phyloP scores from a whole-genome alignment of 352 stramenopile species.

The Peronospora tabacina region DNA sequence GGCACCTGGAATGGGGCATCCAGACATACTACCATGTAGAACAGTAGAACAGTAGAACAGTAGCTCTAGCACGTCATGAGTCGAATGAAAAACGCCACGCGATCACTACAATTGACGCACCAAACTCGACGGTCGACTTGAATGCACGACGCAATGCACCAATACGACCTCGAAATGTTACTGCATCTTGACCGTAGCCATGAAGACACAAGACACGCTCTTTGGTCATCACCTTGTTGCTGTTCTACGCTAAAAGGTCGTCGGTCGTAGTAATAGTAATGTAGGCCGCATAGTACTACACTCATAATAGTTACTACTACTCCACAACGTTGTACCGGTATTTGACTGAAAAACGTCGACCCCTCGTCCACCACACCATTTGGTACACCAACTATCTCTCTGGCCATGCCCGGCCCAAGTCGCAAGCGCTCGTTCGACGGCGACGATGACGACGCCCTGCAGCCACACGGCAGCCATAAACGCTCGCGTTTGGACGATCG shows the following conservation, averaged over 20 bases:
- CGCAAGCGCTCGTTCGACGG: constrained; percentile 65
- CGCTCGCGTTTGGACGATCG: constrained; percentile 48
- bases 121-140: constrained; percentile 76
- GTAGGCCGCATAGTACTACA: too few species aligned
- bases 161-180: constrained; percentile 68
- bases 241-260: too few species aligned
- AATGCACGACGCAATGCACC: constrained; percentile 61
- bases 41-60: too few species aligned
- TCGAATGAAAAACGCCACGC: too few species aligned
- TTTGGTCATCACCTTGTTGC: constrained; percentile 29
- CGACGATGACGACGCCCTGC: constrained; percentile 32
- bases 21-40: constrained; percentile 50
- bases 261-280: too few species aligned
- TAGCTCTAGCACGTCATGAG: too few species aligned
- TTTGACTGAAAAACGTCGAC: too few species aligned
- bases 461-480: constrained; percentile 56
- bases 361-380: too few species aligned
- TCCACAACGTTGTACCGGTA: too few species aligned
- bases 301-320: too few species aligned
- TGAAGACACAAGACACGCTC: constrained; percentile 79
- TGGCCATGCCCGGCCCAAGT: constrained; percentile 27
- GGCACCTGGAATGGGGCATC: constrained; percentile 66
- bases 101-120: constrained; percentile 6
- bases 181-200: constrained; percentile 70
- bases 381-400: neutral